These are phyloP conservation scores for Lipomyces yamadae DNA, from an alignment of 805 yeast genomes.

Conservation along the genomic window DNA sequence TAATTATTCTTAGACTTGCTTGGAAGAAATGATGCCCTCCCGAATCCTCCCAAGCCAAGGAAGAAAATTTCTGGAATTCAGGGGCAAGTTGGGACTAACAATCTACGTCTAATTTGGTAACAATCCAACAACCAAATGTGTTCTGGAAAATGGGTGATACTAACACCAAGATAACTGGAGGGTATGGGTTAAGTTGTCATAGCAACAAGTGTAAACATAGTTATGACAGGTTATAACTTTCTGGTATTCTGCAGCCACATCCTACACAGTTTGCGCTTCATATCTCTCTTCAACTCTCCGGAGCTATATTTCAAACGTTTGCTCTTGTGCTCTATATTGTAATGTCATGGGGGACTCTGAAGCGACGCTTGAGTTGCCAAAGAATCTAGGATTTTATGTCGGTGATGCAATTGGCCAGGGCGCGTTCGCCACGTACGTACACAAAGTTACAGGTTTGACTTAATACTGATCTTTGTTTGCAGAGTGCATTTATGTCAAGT, in stretches of 20 bases:
- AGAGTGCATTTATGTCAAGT: constrained; percentile 58
- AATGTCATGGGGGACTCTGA: not conserved
- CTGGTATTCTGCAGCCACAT: not conserved
- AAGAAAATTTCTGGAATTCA: constrained; percentile 3
- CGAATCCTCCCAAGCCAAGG: too few species aligned
- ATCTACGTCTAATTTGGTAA: not conserved
- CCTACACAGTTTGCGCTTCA: not conserved
- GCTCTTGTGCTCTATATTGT: not conserved
- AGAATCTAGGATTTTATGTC: constrained; percentile 21
- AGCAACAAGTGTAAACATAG: not conserved
- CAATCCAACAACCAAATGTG: not conserved
- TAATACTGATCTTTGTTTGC: not conserved
- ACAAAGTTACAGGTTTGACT: not conserved
- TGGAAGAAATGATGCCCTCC: not conserved
- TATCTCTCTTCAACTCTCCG: too few species aligned
- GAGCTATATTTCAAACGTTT: too few species aligned
- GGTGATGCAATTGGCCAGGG: constrained; percentile 70
- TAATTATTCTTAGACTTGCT: not conserved
- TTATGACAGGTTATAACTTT: not conserved
- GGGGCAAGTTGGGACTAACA: not conserved
- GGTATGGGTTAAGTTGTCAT: not conserved
- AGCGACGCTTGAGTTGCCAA: not conserved
- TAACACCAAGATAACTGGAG: not conserved
- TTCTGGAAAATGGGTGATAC: too few species aligned
- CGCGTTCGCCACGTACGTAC: constrained; percentile 60